Evolutionary conservation across 192 early-diverging fungal genomes (phyloP).

Genomic region (Bifiguratus adelaidae): DNA sequence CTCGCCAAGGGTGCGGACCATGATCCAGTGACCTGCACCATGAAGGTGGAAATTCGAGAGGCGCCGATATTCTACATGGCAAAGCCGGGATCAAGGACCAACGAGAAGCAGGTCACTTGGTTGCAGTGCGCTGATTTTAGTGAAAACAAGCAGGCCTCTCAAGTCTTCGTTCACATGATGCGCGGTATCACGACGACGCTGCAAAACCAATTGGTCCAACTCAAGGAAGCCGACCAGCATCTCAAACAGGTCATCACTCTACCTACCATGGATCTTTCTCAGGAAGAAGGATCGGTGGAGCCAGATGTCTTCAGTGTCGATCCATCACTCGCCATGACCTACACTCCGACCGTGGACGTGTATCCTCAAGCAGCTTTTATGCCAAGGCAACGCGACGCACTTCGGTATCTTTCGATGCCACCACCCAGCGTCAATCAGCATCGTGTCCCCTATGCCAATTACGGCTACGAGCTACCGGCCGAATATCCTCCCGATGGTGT

Average conservation of each 20-base stretch:
- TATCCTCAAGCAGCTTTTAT: too few relatives aligned
- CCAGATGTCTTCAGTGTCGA: neutral
- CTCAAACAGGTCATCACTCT: neutral
- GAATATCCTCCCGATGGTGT: neutral
- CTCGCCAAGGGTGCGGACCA: constrained; percentile 23
- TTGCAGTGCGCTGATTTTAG: constrained; percentile 51
- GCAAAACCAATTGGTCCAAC: constrained; percentile 8
- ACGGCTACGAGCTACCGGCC: too few relatives aligned
- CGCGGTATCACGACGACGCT: constrained; percentile 23
- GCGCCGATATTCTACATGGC: constrained; percentile 49
- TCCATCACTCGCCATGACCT: neutral
- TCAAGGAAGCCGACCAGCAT: neutral
- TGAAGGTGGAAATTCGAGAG: constrained; percentile 38
- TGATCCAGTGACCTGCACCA: too few relatives aligned
- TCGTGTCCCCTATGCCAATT: neutral
- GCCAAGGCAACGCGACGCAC: neutral
- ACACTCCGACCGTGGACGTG: too few relatives aligned
- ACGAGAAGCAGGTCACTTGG: constrained; percentile 15
- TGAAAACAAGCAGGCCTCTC: constrained; percentile 46
- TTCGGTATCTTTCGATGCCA: neutral
- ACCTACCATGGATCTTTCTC: neutral
- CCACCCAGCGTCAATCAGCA: neutral
- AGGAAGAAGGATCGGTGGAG: neutral
- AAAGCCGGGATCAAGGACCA: constrained; percentile 7
- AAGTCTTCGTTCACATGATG: constrained; percentile 35